phyloP scores from a whole-genome alignment of 2,329 filamentous ascomycete genomes.

The Aspergillus pseudoviridinutans region DNA sequence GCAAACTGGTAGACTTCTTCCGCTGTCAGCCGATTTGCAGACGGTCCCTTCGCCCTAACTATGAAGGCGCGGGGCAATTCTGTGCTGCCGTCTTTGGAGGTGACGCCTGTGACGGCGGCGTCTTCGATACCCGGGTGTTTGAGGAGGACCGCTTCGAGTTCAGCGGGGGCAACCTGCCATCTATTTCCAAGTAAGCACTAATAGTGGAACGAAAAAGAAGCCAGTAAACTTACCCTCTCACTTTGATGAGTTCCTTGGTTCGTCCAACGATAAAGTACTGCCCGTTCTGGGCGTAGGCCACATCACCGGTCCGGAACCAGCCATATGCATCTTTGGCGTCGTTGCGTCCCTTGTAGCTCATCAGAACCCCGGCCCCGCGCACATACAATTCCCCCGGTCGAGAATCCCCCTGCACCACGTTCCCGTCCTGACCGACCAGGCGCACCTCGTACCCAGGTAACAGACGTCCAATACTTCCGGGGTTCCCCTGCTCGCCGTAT shows the following conservation, averaged over 20 bases:
- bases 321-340: conserved; percentile 35
- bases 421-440: conserved; percentile 33
- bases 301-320: conserved; percentile 45
- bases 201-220: not conserved
- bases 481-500: conserved; percentile 37
- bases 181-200: conserved; percentile 15
- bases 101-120: conserved; percentile 45
- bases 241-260: conserved; percentile 46
- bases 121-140: conserved; percentile 43
- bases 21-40: conserved; percentile 25
- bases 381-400: conserved; percentile 42
- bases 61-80: conserved; percentile 47
- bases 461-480: conserved; percentile 47
- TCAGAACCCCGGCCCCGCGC: conserved; percentile 33
- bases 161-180: conserved; percentile 48
- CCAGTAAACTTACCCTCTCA: conserved; percentile 34
- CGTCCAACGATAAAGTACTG: conserved; percentile 40
- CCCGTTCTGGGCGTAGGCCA: conserved; percentile 34
- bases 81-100: conserved; percentile 28
- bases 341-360: conserved; percentile 34
- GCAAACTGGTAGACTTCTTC: conserved; percentile 44
- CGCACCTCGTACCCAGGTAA: conserved; percentile 40
- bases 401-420: conserved; percentile 24
- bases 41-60: conserved; percentile 29
- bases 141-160: conserved; percentile 45